Base-by-base conservation (phyloP, 2,329 filamentous ascomycete genomes). In the Scytalidium lignicola region DNA sequence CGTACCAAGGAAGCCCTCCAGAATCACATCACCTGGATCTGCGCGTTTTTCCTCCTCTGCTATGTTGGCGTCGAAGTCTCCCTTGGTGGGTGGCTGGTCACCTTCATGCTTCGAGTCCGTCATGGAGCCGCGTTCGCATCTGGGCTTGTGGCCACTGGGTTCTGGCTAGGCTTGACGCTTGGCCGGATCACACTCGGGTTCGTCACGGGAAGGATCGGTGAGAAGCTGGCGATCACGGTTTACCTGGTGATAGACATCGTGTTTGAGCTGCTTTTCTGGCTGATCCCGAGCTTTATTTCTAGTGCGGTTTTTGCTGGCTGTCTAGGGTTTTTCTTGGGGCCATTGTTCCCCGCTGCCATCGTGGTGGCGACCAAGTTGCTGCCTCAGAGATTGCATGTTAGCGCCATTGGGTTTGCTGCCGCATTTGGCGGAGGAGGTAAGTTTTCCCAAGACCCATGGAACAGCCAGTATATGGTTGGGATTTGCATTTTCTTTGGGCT, bases 71-170 rank as follows among this genome's bases (percentile, higher is more conserved):
- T 80, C 5, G 90, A 95, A 67, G 85, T 90, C 51, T 82, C 80
- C 1, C 71, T 90, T 2, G 85, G 85, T 18, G 88, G 88, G 15
- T 93, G 88, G 88, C 85, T 95, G 54, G 84, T 89, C 44, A 85
- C 84, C 1, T 95, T 95, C 64, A 95, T 95, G 88, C 81, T 91
- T n/a, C 73, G 79, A 18, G 83, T 90, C 20, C 79, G 90, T 13
- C 66, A 84, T 32, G 88, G 83, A 3, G 76, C 73, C 20, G 71
- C 81, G 0, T 92, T 93, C 60, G 75, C 82, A 2, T 83, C 85
- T 28, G 89, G 89, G 2, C 80, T 93, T 70, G 82, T 81, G 0
- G 84, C 83, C 0, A 92, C 88, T 0, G 84, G 88, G 0, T 95
- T 92, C 69, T 95, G 90, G 90, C 76, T 89, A 41, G 90, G 89